These are phyloP conservation scores for Solanum arcanum DNA, from an alignment of 257 asterid species.

Conservation along the genomic window DNA sequence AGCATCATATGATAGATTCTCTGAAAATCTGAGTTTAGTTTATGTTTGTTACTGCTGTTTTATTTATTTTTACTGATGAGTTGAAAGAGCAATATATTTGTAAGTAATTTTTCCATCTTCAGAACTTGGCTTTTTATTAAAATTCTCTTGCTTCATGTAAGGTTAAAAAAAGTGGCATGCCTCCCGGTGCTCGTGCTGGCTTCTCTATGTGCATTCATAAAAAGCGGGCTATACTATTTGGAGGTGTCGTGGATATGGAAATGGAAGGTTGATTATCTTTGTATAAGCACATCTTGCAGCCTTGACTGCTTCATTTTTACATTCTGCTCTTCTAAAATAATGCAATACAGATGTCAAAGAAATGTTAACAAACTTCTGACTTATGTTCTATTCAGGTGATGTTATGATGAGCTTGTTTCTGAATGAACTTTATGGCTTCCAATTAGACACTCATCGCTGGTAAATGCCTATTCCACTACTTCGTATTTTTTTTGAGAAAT, in stretches of 20 bases:
- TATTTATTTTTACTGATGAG: neutral
- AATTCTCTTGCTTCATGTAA: constrained; percentile 8
- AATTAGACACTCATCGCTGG: constrained; percentile 92
- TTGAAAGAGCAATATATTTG: neutral
- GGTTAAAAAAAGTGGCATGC: constrained; percentile 97
- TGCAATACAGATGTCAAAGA: neutral
- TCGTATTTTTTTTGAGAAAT: neutral
- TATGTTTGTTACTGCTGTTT: neutral
- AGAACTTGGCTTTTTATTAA: neutral
- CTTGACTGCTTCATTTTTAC: neutral
- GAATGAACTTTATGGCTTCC: constrained; percentile 96
- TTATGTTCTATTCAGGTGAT: constrained; percentile 49
- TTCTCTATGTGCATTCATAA: constrained; percentile 91
- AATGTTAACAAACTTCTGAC: neutral
- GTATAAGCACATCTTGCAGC: neutral
- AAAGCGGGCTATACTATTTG: constrained; percentile 88
- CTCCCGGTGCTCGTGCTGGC: constrained; percentile 98
- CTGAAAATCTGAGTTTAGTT: neutral
- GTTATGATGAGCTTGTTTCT: constrained; percentile 92
- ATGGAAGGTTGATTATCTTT: constrained; percentile 50
- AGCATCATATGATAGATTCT: neutral
- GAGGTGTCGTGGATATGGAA: constrained; percentile 99
- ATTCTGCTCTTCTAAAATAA: neutral
- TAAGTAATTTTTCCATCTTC: neutral
- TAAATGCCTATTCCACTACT: constrained; percentile 15